Conservation (phyloP, 176 grass and related monocot species). For the Aegilops tauschii region DNA sequence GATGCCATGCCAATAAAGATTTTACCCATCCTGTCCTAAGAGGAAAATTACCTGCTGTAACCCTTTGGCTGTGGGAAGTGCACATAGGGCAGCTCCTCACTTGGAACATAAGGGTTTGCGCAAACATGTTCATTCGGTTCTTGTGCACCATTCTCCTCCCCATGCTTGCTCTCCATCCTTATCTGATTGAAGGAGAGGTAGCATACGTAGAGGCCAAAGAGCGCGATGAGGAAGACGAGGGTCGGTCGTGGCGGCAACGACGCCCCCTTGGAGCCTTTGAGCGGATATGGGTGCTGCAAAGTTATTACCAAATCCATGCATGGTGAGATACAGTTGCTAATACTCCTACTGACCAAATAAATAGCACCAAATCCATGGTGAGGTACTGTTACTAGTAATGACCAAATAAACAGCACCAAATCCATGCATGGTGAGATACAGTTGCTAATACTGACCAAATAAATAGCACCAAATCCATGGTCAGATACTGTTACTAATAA, state of each 20-base stretch:
- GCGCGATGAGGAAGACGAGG: constrained; percentile 61
- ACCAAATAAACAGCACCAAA: not conserved
- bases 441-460: too few species aligned
- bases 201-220: constrained; percentile 59
- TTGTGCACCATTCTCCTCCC: not conserved
- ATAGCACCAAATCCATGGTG: not conserved
- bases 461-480: not conserved
- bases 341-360: not conserved
- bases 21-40: not conserved
- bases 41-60: constrained; percentile 60
- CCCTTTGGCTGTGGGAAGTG: constrained; percentile 79
- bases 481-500: not conserved
- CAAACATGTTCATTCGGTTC: constrained; percentile 30
- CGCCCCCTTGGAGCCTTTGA: constrained; percentile 61
- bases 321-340: not conserved
- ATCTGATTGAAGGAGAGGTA: constrained; percentile 77
- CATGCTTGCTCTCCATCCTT: constrained; percentile 35
- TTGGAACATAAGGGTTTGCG: constrained; percentile 33
- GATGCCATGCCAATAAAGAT: not conserved
- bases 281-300: constrained; percentile 60
- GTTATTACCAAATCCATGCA: not conserved
- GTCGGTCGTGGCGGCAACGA: constrained; percentile 31
- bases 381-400: not conserved
- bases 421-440: not conserved
- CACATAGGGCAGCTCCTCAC: constrained; percentile 46